phyloP scores from a whole-genome alignment of 768 basidiomycete genomes.

The Tephrocybe sp. region DNA sequence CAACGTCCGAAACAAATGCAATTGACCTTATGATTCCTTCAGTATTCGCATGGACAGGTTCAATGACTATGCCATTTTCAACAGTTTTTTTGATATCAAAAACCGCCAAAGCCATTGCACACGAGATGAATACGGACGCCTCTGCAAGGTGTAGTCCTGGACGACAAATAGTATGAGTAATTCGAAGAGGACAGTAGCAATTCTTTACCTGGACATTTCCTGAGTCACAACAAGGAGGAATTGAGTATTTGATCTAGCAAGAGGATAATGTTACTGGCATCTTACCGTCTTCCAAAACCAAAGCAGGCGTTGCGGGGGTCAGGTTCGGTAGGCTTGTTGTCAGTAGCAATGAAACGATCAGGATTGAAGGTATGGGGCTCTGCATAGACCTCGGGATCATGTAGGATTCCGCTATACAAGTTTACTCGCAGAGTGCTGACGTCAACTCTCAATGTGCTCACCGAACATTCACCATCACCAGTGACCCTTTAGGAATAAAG shows the following conservation, averaged over 20 bases:
- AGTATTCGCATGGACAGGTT: conserved; percentile 53
- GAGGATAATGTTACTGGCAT: not conserved
- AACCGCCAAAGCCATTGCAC: conserved; percentile 37
- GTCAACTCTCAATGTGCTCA: conserved; percentile 14
- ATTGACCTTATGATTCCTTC: conserved; percentile 60
- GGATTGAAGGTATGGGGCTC: conserved; percentile 57
- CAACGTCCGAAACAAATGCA: not conserved
- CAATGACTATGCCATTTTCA: conserved; percentile 41
- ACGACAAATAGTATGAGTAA: conserved; percentile 9
- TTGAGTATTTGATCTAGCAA: not conserved
- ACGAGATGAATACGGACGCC: conserved; percentile 37
- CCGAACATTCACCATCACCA: conserved; percentile 52
- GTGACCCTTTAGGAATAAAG: conserved; percentile 55
- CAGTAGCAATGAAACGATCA: conserved; percentile 36
- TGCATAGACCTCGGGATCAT: conserved; percentile 50
- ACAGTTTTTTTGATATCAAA: conserved; percentile 37
- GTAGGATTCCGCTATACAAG: conserved; percentile 43
- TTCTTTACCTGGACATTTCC: conserved; percentile 35
- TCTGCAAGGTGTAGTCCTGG: conserved; percentile 39
- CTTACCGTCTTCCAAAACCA: not conserved
- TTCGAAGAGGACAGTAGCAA: not conserved
- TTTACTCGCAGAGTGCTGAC: conserved; percentile 16
- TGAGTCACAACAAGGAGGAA: not conserved
- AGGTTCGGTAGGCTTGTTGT: not conserved
- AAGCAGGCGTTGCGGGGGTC: not conserved